A percentile compares a stretch with the other conserved stretches of the same genome.
Evolutionary conservation across 1,284 basidiomycete genomes (phyloP).

Genomic region (Takashimella tepidaria): DNA sequence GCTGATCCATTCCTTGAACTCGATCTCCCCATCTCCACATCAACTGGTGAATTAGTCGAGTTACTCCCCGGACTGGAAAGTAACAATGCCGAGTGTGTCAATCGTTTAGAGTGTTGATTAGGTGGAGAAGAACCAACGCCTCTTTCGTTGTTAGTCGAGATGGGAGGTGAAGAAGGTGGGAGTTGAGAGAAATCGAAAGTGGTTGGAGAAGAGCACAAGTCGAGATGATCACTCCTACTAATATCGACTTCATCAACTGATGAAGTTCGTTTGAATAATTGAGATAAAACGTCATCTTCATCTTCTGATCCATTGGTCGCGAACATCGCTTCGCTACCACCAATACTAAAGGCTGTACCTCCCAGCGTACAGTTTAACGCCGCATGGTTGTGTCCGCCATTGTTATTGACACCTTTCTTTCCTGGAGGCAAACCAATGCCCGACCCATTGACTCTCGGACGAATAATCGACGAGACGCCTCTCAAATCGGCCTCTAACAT

Average conservation of each 20-base stretch:
- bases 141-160: conserved; percentile 16
- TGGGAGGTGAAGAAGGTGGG: conserved; percentile 37
- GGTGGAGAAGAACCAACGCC: background rate
- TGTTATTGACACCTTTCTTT: background rate
- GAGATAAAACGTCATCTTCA: conserved; percentile 35
- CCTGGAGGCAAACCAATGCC: background rate
- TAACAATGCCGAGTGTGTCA: conserved; percentile 34
- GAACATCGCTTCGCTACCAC: background rate
- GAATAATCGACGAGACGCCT: conserved; percentile 8
- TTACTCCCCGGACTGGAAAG: conserved; percentile 21
- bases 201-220: conserved; percentile 9
- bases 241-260: conserved; percentile 10
- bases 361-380: no score
- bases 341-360: no score
- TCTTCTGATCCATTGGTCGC: conserved; percentile 2
- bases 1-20: background rate
- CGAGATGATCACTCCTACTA: background rate
- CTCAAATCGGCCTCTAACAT: conserved; percentile 1
- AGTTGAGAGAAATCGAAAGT: conserved; percentile 41
- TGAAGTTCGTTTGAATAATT: conserved; percentile 38
- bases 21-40: background rate
- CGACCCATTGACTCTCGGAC: background rate
- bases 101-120: background rate
- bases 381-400: no score
- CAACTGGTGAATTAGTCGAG: background rate